These are phyloP conservation scores for Dactylellina haptotyla DNA, from an alignment of 2,329 filamentous ascomycete species.

Conservation along the genomic window DNA sequence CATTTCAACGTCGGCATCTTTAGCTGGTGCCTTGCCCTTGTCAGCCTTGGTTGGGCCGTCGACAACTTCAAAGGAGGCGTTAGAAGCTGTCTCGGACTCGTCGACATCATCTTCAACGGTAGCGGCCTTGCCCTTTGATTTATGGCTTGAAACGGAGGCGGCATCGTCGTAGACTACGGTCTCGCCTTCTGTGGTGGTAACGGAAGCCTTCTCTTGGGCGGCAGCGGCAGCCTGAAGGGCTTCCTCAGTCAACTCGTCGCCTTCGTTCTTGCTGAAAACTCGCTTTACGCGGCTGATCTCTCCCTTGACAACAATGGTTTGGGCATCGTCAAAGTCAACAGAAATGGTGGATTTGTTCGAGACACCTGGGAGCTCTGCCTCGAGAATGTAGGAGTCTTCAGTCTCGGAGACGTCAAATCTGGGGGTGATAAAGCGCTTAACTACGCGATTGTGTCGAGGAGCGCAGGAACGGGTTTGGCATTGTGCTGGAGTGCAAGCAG, in stretches of 20 bases:
- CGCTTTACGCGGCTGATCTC: constrained; percentile 73
- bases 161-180: constrained; percentile 49
- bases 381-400: constrained; percentile 75
- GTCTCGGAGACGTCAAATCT: constrained; percentile 80
- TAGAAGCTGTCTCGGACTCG: constrained; percentile 41
- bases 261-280: constrained; percentile 63
- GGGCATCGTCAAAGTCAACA: constrained; percentile 81
- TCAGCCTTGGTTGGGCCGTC: constrained; percentile 40
- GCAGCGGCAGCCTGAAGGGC: constrained; percentile 33
- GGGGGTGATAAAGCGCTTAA: constrained; percentile 39
- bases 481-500: constrained; percentile 35
- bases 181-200: constrained; percentile 20
- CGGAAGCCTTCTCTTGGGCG: constrained; percentile 16
- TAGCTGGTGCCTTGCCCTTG: constrained; percentile 54
- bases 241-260: constrained; percentile 59
- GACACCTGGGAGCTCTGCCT: constrained; percentile 81
- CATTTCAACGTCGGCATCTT: constrained; percentile 48
- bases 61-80: constrained; percentile 53
- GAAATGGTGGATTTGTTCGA: constrained; percentile 74
- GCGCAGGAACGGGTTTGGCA: constrained; percentile 34
- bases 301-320: constrained; percentile 77
- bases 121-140: constrained; percentile 53
- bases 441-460: constrained; percentile 32
- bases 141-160: constrained; percentile 53
- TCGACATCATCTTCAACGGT: constrained; percentile 54